Base-by-base conservation (phyloP, 352 stramenopile species). In the Pilasporangium apinafurcum region DNA sequence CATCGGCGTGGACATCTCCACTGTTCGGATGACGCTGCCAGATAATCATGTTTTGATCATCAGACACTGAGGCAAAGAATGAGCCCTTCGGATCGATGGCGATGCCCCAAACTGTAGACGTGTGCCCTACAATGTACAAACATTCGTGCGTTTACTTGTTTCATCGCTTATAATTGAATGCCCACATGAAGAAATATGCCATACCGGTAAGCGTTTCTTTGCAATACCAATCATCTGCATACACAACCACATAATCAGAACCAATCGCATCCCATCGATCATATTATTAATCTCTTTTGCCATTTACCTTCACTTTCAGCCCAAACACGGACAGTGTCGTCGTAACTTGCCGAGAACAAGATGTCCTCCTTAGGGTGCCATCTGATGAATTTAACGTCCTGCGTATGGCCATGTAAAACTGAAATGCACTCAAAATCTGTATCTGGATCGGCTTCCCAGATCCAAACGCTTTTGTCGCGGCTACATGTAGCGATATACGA, bases 391-490 rank as follows among this genome's bases (percentile, higher is more conserved):
- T 99, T 99, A 37, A 99, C 90, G 68, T 99, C 95, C 49, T 96
- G 92, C 43, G 87, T 86, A 67, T 99, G 96, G 22, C 89, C 95
- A 52, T 98, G 88, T 13, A 99, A 70, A 31, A 99, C 95, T 8
- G 91, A 95, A 22, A 98, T 72, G 65, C 95, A 99, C 76, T 99
- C 96, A 65, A 98, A 99, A 53, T 98, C 94, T 31, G 84, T 95
- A 36, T 96, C 90, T 1, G 86, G 71, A 13, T 95, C 84, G 21
- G 74, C 95, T 58, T 99, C 96, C 95, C 95, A 99, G 58, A 99
- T 92, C 96, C 96, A 99, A 37, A 99, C 85, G 53, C 83, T 98
- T 65, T 99, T 99, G 70, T 99, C 96, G n/a, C 96, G 77, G 35
- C 95, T 96, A 65, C 95, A 98, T 7, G 91, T 99, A n/a, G 96